Evolutionary conservation across 1,284 basidiomycete genomes (phyloP).

Genomic region (Amylostereum chailletii): DNA sequence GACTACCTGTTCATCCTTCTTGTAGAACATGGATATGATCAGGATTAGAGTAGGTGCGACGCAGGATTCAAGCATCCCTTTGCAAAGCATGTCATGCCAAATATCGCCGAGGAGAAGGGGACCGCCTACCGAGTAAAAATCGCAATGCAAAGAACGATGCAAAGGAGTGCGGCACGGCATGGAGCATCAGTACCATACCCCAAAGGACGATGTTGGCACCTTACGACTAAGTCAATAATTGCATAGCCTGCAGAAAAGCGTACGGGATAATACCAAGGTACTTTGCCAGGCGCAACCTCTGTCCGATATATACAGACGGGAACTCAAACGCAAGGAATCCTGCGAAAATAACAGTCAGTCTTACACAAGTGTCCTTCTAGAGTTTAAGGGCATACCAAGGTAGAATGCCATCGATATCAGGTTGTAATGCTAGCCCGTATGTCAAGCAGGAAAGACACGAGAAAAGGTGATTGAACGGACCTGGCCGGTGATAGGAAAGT

Average conservation of each 20-base stretch:
- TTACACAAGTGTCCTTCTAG: neutral
- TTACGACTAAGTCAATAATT: constrained; percentile 12
- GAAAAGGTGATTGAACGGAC: constrained; percentile 19
- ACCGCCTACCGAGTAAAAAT: constrained; percentile 42
- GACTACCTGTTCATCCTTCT: constrained; percentile 55
- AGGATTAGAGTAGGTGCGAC: constrained; percentile 57
- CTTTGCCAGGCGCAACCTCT: constrained; percentile 50
- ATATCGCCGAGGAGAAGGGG: neutral
- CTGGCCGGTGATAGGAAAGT: constrained; percentile 53
- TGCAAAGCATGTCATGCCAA: neutral
- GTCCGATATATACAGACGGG: constrained; percentile 58
- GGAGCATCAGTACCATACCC: constrained; percentile 54
- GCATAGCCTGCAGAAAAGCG: neutral
- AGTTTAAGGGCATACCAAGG: constrained; percentile 30
- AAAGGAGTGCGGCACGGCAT: constrained; percentile 48
- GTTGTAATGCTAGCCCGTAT: constrained; percentile 40
- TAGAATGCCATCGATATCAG: constrained; percentile 62
- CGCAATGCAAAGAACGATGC: constrained; percentile 54
- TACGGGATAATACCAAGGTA: constrained; percentile 38
- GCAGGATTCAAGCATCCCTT: constrained; percentile 60
- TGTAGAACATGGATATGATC: constrained; percentile 63
- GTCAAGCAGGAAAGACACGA: constrained; percentile 7
- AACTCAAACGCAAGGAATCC: constrained; percentile 60
- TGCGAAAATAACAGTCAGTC: constrained; percentile 12
- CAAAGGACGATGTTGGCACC: constrained; percentile 54